Conservation (phyloP, 805 yeast genomes). For the fission yeast (Schizosaccharomyces pombe) region DNA sequence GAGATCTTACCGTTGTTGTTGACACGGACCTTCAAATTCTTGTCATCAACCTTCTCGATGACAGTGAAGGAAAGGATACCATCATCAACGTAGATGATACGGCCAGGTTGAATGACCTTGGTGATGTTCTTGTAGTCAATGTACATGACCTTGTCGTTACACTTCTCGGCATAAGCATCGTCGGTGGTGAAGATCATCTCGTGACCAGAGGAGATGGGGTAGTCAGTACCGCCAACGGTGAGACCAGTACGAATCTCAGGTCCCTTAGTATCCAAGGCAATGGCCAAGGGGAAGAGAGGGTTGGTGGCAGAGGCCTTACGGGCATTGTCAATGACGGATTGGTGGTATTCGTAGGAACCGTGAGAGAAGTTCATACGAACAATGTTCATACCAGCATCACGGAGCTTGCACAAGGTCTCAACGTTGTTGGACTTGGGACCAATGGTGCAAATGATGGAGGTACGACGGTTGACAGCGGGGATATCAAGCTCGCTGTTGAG, state of each 20-base stretch:
- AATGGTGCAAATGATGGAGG: constrained; percentile 93
- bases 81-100: constrained; percentile 84
- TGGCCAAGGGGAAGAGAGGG: constrained; percentile 91
- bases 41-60: constrained; percentile 50
- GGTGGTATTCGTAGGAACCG: constrained; percentile 95
- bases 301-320: constrained; percentile 76
- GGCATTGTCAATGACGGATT: constrained; percentile 85
- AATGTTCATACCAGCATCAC: constrained; percentile 81
- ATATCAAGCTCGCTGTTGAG: constrained; percentile 56
- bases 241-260: constrained; percentile 99
- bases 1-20: constrained; percentile 87
- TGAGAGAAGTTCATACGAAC: constrained; percentile 98
- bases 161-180: constrained; percentile 43
- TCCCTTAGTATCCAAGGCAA: constrained; percentile 97
- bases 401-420: constrained; percentile 59
- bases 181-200: constrained; percentile 88
- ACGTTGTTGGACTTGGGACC: constrained; percentile 87
- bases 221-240: constrained; percentile 58
- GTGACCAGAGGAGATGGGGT: constrained; percentile 62
- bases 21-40: constrained; percentile 67
- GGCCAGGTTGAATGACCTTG: constrained; percentile 72
- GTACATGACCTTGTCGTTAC: constrained; percentile 64
- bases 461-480: constrained; percentile 63
- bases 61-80: constrained; percentile 95
- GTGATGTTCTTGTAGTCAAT: constrained; percentile 91